Base-by-base conservation (phyloP, 148 eudicot genomes). In the Vaccinium myrtillus region DNA sequence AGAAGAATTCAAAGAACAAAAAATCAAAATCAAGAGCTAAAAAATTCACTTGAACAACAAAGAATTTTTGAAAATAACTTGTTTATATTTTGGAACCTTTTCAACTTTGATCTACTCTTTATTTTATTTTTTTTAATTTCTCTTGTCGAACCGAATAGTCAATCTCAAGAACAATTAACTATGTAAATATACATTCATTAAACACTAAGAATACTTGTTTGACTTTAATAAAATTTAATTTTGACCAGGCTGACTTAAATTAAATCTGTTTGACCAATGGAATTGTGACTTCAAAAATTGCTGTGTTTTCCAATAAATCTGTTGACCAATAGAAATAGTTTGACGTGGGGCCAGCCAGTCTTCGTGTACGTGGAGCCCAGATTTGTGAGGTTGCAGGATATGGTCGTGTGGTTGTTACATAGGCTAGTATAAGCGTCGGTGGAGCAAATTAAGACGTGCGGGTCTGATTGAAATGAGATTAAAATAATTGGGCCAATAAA, bases 291-390 rank as follows among this genome's bases (percentile, higher is more conserved):
- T 36, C 39, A 36, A 36, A 36, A 36, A 36, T 36, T 36, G 39
- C 3, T 36, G 46, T 43, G 46, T 5, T 43, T 43, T 43, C 46
- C 46, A 43, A 43, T 43, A 43, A 43, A 43, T 43, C 46, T 43
- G 46, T 43, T 43, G 46, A 43, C 46, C 46, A 43, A 43, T 43
- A 43, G 46, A 43, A 43, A 43, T 43, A 43, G 46, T 43, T 43
- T 43, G 46, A 43, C 46, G 46, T 43, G 46, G 46, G 46, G 7
- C 9, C 11, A 11, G 74, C 36, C 36, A 69, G 18, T 11, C 6
- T 12, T 4, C 74, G 32, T 75, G 48, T 75, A 75, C n/a, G 78
- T 75, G 78, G 6, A 39, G 78, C 78, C n/a, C 78, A 46, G 27
- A 75, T 46, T 11, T n/a, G 70, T 9, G 9, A 63, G 25, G 27